Base-by-base conservation (phyloP, 176 grass and related monocot genomes). In the Chrysopogon serrulatus region DNA sequence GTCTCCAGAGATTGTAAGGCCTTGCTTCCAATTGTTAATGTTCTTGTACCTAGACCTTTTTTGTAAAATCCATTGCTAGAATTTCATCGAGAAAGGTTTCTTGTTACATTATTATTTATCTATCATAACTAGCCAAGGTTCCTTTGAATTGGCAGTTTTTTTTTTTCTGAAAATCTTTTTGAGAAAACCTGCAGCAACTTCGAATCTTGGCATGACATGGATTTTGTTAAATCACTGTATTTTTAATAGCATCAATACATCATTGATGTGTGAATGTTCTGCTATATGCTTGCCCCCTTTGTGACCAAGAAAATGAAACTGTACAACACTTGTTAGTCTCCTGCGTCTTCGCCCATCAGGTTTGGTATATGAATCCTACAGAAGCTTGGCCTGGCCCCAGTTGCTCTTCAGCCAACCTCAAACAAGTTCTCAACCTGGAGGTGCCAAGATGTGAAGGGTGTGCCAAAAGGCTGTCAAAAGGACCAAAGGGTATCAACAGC, bases 1-100 rank as follows among this genome's bases (percentile, higher is more conserved):
- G 79, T 68, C 86, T 95, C 74, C 82, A 90, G 82, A 86, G 90
- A 95, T 90, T 95, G 93, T 95, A 87, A 90, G 87, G 32, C 76
- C 72, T 80, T 87, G 36, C 66, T 59, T 85, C 76, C 79, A 62
- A 69, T 61, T 32, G 17, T 48, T 56, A 67, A 63, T 81, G 7
- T 71, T 86, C 59, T 62, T 41, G 14, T 34, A 27, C 9, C 12
- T 14, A 80, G 44, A 80, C 23, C 18, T 51, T 67, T 65, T 18
- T 79, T 65, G 43, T 79, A 77, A 62, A 62, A 51, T 39, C 57
- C 69, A 68, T 85, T 79, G 32, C 15, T 74, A 71, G 43, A 71
- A 74, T 74, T 86, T 87, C 40, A 54, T 51, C 30, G 13, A 75
- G 40, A 13, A 81, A 73, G 2, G 56, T 83, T 77, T 41, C 59